These are phyloP conservation scores for Tuber indicum DNA, from an alignment of 495 filamentous ascomycete species.

Conservation along the genomic window DNA sequence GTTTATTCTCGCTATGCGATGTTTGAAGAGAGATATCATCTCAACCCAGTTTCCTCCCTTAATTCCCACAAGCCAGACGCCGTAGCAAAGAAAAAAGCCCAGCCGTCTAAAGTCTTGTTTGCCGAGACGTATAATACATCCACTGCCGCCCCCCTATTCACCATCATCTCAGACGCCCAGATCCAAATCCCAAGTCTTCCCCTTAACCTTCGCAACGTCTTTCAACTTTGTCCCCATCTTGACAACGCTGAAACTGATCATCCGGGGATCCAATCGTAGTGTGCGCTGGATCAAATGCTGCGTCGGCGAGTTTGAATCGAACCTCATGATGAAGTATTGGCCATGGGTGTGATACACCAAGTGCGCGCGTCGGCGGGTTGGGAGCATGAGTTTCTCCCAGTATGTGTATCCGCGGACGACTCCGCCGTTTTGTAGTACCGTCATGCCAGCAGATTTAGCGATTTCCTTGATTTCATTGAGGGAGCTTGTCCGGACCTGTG, in stretches of 20 bases:
- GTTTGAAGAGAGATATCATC: not conserved
- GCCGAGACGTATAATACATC: constrained; percentile 9
- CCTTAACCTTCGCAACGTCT: constrained; percentile 29
- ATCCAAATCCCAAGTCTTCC: constrained; percentile 31
- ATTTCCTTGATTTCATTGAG: constrained; percentile 93
- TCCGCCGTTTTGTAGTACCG: constrained; percentile 77
- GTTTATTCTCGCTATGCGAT: not conserved
- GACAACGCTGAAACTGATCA: constrained; percentile 79
- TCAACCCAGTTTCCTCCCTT: not conserved
- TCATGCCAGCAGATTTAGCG: constrained; percentile 72
- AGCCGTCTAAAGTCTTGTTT: not conserved
- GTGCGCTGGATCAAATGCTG: constrained; percentile 68
- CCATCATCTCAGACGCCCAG: not conserved
- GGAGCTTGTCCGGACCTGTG: constrained; percentile 80
- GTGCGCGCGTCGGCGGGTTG: constrained; percentile 64
- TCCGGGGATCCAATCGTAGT: constrained; percentile 78
- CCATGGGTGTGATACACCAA: constrained; percentile 72
- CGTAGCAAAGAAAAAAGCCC: not conserved
- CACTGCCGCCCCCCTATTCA: not conserved
- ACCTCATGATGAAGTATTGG: constrained; percentile 97
- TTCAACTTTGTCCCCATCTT: constrained; percentile 61
- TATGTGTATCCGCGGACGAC: constrained; percentile 88
- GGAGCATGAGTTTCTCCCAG: constrained; percentile 86
- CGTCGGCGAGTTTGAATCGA: constrained; percentile 64
- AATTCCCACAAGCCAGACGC: not conserved